phyloP scores from a whole-genome alignment of 176 grass and related monocot species.

The Zizania latifolia region DNA sequence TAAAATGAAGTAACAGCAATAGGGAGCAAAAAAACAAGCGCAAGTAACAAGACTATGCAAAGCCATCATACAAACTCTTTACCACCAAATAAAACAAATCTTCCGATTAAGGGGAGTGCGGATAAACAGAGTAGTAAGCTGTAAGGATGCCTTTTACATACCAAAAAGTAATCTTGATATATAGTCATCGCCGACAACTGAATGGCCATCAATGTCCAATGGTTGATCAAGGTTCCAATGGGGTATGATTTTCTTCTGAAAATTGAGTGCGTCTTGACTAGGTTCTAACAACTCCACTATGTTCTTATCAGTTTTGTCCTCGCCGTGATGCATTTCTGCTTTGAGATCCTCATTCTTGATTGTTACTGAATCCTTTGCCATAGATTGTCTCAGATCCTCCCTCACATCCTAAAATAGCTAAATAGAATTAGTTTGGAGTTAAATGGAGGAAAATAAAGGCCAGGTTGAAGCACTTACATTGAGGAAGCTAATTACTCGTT shows the following conservation, averaged over 20 bases:
- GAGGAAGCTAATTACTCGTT: slow-evolving; percentile 72
- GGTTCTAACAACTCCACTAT: slow-evolving; percentile 10
- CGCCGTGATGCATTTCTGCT: slow-evolving; percentile 2
- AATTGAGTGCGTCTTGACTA: slow-evolving; percentile 51
- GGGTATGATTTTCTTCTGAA: slow-evolving; percentile 83
- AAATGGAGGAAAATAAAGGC: slow-evolving; percentile 14
- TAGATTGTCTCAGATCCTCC: slow-evolving; percentile 69
- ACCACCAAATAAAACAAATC: neutral
- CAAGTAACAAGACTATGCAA: neutral
- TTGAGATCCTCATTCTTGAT: slow-evolving; percentile 70
- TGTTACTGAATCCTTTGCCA: slow-evolving; percentile 56
- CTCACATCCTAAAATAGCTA: slow-evolving; percentile 67
- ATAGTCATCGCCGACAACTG: slow-evolving; percentile 23
- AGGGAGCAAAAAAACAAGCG: neutral
- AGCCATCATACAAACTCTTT: neutral
- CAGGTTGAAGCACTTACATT: slow-evolving; percentile 57
- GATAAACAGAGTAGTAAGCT: neutral
- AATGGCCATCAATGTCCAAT: neutral
- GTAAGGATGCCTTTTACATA: slow-evolving; percentile 13
- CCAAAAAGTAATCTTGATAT: slow-evolving; percentile 51
- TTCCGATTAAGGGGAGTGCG: neutral
- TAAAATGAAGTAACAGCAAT: neutral
- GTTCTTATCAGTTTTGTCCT: slow-evolving; percentile 8
- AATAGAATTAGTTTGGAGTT: slow-evolving; percentile 13
- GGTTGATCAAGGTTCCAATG: slow-evolving; percentile 24